A percentile compares a stretch with the other conserved stretches of the same genome.
Evolutionary conservation across 805 yeast species (phyloP).

Genomic region (Wickerhamomyces pijperi): DNA sequence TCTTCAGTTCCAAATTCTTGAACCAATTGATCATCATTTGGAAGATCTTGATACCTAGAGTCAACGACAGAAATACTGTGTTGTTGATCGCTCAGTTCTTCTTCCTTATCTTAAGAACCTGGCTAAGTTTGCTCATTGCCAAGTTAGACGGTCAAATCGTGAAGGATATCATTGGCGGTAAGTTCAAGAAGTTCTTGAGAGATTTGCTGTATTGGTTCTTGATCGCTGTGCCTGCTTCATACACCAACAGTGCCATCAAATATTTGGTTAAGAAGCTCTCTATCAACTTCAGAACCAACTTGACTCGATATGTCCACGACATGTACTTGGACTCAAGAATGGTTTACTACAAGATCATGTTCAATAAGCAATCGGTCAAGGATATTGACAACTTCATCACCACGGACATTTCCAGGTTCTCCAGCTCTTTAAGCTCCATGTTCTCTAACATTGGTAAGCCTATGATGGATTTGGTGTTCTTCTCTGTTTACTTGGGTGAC

Average conservation of each 20-base stretch:
- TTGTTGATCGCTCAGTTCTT: constrained; percentile 60
- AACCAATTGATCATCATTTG: constrained; percentile 68
- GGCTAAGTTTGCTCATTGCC: constrained; percentile 77
- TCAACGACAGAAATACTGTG: constrained; percentile 55
- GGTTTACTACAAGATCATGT: constrained; percentile 74
- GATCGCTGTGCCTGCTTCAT: constrained; percentile 87
- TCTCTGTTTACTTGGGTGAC: constrained; percentile 73
- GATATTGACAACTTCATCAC: constrained; percentile 78
- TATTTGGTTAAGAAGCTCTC: constrained; percentile 67
- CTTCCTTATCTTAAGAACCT: constrained; percentile 72
- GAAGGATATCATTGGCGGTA: constrained; percentile 74
- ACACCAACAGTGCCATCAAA: constrained; percentile 83
- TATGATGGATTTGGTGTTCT: constrained; percentile 71
- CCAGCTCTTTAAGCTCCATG: constrained; percentile 70
- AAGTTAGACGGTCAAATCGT: constrained; percentile 88
- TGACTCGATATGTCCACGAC: constrained; percentile 82
- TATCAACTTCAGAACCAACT: constrained; percentile 72
- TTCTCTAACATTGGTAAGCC: constrained; percentile 91
- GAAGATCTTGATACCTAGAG: constrained; percentile 70
- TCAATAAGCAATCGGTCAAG: constrained; percentile 33
- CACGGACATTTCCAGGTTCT: constrained; percentile 71
- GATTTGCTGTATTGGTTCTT: constrained; percentile 81
- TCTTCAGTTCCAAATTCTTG: constrained; percentile 51
- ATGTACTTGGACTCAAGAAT: constrained; percentile 70
- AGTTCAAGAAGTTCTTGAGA: constrained; percentile 59